Evolutionary conservation across 2,329 filamentous ascomycete species (phyloP).

Genomic region (Cyanodermella asteris): DNA sequence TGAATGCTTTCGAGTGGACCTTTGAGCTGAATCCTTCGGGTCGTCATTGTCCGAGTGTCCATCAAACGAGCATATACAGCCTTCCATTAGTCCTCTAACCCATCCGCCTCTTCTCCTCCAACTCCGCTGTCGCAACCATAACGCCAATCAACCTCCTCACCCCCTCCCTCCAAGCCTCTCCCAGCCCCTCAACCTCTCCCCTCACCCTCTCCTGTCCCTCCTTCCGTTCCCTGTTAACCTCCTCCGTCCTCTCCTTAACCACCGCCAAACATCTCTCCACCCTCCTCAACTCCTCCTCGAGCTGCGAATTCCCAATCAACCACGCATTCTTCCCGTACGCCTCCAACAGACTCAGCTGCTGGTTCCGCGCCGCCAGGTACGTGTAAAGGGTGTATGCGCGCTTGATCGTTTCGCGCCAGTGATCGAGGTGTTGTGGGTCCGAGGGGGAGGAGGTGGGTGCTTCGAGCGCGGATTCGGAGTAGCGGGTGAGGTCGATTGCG

Average conservation of each 20-base stretch:
- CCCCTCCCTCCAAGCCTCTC: conserved; percentile 48
- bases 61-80: too few relatives aligned
- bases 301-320: conserved; percentile 62
- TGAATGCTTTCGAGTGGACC: too few relatives aligned
- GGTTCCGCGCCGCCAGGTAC: conserved; percentile 33
- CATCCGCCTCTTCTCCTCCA: conserved; percentile 63
- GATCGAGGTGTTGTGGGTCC: conserved; percentile 10
- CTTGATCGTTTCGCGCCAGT: conserved; percentile 29
- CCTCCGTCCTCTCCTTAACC: conserved; percentile 37
- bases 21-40: too few relatives aligned
- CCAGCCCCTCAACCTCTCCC: too few relatives aligned
- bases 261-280: conserved; percentile 56
- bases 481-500: conserved; percentile 57
- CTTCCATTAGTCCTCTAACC: too few relatives aligned
- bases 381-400: conserved; percentile 35
- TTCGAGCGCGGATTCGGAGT: conserved; percentile 29
- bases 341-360: conserved; percentile 54
- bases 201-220: conserved; percentile 46
- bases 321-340: conserved; percentile 73
- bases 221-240: conserved; percentile 48
- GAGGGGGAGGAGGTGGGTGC: conserved; percentile 13
- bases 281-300: conserved; percentile 47
- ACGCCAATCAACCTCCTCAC: conserved; percentile 46
- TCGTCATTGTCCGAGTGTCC: too few relatives aligned
- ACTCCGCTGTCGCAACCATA: conserved; percentile 45